Evolutionary conservation across 2,329 filamentous ascomycete species (phyloP).

Genomic region (Aspergillus sp.): DNA sequence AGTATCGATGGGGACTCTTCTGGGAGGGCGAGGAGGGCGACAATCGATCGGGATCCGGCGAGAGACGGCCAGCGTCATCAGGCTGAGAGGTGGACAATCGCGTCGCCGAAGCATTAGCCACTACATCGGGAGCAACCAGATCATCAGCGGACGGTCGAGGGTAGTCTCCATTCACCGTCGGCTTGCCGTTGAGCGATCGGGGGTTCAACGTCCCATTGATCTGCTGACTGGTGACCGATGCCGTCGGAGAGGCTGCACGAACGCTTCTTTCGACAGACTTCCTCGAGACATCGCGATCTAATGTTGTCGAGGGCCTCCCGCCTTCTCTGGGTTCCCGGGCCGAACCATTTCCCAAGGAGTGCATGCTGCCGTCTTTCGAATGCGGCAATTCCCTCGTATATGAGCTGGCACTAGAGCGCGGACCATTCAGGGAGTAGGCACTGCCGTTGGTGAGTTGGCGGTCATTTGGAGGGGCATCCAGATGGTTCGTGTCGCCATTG

Average conservation of each 20-base stretch:
- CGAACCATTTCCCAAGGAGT: conserved; percentile 47
- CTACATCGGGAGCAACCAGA: conserved; percentile 29
- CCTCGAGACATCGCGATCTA: conserved; percentile 28
- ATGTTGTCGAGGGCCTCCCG: conserved; percentile 29
- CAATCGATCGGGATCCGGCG: conserved; percentile 35
- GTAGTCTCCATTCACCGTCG: conserved; percentile 36
- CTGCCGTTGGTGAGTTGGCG: conserved; percentile 53
- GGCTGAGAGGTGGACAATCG: conserved; percentile 38
- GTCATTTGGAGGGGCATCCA: conserved; percentile 43
- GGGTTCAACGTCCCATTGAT: conserved; percentile 30
- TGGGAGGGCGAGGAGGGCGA: conserved; percentile 29
- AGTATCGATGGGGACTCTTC: conserved; percentile 39
- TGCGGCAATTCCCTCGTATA: conserved; percentile 45
- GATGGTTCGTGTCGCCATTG: conserved; percentile 45
- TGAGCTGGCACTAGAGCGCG: conserved; percentile 50
- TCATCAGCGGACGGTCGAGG: conserved; percentile 36
- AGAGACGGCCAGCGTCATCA: conserved; percentile 35
- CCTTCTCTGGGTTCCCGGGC: conserved; percentile 36
- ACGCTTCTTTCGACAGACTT: conserved; percentile 33
- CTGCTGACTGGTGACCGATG: conserved; percentile 28
- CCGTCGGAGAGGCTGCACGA: conserved; percentile 28
- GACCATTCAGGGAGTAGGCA: conserved; percentile 63
- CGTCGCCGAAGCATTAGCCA: conserved; percentile 31
- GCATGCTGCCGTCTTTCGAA: conserved; percentile 50
- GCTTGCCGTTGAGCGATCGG: conserved; percentile 31